Base-by-base conservation (phyloP, 257 asterid species). In the Linderniella brevidens region DNA sequence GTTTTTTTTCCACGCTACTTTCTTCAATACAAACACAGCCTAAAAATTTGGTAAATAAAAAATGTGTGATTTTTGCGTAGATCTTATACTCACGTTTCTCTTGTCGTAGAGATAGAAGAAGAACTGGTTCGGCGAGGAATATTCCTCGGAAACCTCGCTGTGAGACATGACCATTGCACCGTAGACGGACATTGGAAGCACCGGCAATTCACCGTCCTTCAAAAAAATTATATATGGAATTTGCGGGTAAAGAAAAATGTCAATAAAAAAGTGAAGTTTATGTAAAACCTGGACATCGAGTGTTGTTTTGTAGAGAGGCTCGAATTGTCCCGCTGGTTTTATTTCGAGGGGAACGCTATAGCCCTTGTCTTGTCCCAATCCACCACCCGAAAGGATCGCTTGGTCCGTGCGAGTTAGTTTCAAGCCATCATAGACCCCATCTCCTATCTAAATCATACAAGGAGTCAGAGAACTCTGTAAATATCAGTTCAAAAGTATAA, bases 91-190 rank as follows among this genome's bases (percentile, higher is more conserved):
- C 68, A 87, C 97, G 46, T 83, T 83, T 74, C 97, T 68, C 82
- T 78, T 84, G 68, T 84, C 92, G 35, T 88, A 88, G n/a, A 80
- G 95, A 64, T 88, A 80, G 52, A 88, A 76, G 85, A 88, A 88
- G 50, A 88, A 88, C 77, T 88, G 95, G 53, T 79, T 78, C n/a
- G 97, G 95, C 0, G 97, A 80, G 37, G 97, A 88, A 55, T 64
- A 74, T 60, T 88, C 95, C 55, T 83, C 95, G 0, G 86, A 76
- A 55, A 66, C 80, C 48, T 70, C 90, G 50, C 71, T 78, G 50
- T 88, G 95, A 53, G 93, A 92, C 97, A 88, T 83, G 41, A 84
- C 87, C 61, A 88, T 78, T 20, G 97, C 84, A 41, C 97, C 97
- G 41, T 83, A 88, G 52, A 88, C 97, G 6, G 97, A 88, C 19